phyloP scores from a whole-genome alignment of 140 eudicot species.

The Ambrosia hybrid region DNA sequence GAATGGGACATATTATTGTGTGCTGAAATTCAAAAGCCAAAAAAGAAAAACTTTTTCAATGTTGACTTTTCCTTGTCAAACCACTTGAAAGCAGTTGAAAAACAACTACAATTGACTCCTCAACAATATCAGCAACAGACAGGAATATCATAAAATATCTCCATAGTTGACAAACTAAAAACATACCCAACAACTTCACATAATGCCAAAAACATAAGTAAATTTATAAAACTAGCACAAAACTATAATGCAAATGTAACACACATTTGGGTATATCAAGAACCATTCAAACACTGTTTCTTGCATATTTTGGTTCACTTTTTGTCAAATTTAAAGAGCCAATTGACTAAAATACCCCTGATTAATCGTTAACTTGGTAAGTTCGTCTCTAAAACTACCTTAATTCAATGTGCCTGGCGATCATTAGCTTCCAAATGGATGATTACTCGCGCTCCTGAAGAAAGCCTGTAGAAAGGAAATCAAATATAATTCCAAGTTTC shows the following conservation, averaged over 20 bases:
- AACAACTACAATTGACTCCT: constrained; percentile 3
- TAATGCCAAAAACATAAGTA: background rate
- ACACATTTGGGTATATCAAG: constrained; percentile 1
- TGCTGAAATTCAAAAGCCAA: constrained; percentile 27
- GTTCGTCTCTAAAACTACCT: constrained; percentile 24
- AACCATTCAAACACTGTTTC: constrained; percentile 6
- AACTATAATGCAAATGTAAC: background rate
- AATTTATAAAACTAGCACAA: background rate
- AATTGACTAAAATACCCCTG: constrained; percentile 29
- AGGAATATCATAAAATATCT: constrained; percentile 13
- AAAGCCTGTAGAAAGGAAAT: constrained; percentile 66
- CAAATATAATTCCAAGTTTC: constrained; percentile 11
- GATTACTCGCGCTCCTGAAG: constrained; percentile 98
- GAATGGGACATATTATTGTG: constrained; percentile 6
- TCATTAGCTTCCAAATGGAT: constrained; percentile 64
- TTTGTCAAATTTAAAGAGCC: constrained; percentile 19
- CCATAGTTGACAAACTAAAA: constrained; percentile 5
- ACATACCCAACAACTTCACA: constrained; percentile 12
- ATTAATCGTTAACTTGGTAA: constrained; percentile 7
- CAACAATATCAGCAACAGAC: constrained; percentile 18
- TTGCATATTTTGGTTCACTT: constrained; percentile 21
- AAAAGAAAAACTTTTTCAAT: constrained; percentile 2
- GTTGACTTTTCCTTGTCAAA: constrained; percentile 25
- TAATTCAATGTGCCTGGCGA: background rate
- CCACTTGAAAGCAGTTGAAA: background rate